Evolutionary conservation across 306 rosid genomes (phyloP).

Genomic region (Dryas octopetala): DNA sequence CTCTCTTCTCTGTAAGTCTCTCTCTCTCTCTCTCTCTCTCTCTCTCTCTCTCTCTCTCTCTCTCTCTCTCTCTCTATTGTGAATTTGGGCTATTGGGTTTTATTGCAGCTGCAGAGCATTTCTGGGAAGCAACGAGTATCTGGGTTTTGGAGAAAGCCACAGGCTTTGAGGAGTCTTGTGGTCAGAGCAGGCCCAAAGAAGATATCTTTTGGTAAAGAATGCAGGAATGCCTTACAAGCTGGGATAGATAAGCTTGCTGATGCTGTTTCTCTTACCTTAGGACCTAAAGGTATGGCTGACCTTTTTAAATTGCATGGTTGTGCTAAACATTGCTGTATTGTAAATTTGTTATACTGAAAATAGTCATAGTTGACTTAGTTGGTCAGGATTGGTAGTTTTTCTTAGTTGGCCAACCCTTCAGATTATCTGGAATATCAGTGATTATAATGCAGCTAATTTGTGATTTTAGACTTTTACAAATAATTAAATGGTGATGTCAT

Average conservation of each 20-base stretch:
- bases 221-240: constrained; percentile 58
- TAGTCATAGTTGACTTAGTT: neutral
- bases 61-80: neutral
- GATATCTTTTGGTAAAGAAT: constrained; percentile 67
- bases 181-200: constrained; percentile 73
- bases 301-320: neutral
- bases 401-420: neutral
- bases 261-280: constrained; percentile 92
- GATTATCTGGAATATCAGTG: neutral
- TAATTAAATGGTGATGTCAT: constrained; percentile 8
- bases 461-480: neutral
- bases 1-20: constrained; percentile 36
- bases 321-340: neutral
- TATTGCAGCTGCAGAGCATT: constrained; percentile 41
- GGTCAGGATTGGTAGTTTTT: neutral
- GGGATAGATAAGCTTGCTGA: constrained; percentile 96
- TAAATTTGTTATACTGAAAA: neutral
- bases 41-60: neutral
- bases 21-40: constrained; percentile 12
- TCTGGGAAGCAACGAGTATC: constrained; percentile 31
- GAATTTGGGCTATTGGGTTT: constrained; percentile 14
- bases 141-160: constrained; percentile 40
- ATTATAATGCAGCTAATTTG: neutral
- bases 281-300: constrained; percentile 74
- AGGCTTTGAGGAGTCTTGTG: constrained; percentile 23